Evolutionary conservation across 257 asterid species (phyloP).

Genomic region (Gentiana straminea): DNA sequence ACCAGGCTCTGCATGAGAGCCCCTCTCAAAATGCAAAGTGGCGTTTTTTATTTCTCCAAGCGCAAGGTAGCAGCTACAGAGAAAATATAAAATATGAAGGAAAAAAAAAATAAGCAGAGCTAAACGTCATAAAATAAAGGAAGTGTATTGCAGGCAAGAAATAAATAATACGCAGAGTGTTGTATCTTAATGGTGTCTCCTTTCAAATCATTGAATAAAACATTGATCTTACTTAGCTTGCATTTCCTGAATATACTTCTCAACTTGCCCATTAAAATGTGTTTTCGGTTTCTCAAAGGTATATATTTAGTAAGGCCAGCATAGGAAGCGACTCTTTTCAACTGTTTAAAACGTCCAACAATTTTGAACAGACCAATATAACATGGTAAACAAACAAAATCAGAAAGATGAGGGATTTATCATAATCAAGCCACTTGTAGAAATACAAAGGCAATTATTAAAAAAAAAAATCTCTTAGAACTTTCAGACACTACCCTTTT

Average conservation of each 20-base stretch:
- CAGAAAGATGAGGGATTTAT: not conserved
- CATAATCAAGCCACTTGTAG: not conserved
- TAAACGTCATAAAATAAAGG: too few relatives aligned
- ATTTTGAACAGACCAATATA: not conserved
- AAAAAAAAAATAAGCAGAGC: not conserved
- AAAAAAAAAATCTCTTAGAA: too few relatives aligned
- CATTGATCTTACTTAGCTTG: not conserved
- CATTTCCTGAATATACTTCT: too few relatives aligned
- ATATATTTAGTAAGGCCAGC: too few relatives aligned
- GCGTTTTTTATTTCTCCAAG: slow-evolving; percentile 86
- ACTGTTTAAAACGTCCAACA: too few relatives aligned
- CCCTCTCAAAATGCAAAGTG: slow-evolving; percentile 54
- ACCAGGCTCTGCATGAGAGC: slow-evolving; percentile 77
- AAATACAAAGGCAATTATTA: not conserved
- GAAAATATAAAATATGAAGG: not conserved
- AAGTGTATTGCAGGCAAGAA: too few relatives aligned
- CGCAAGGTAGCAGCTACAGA: slow-evolving; percentile 80
- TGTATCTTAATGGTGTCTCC: not conserved
- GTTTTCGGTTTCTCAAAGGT: too few relatives aligned
- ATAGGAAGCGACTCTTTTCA: too few relatives aligned
- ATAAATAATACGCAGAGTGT: not conserved
- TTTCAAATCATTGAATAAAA: not conserved
- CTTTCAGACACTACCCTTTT: too few relatives aligned
- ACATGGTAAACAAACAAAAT: not conserved
- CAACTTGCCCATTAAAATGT: too few relatives aligned